Evolutionary conservation across 2,329 filamentous ascomycete genomes (phyloP).

Genomic region (Hymenoscyphus fraxineus): DNA sequence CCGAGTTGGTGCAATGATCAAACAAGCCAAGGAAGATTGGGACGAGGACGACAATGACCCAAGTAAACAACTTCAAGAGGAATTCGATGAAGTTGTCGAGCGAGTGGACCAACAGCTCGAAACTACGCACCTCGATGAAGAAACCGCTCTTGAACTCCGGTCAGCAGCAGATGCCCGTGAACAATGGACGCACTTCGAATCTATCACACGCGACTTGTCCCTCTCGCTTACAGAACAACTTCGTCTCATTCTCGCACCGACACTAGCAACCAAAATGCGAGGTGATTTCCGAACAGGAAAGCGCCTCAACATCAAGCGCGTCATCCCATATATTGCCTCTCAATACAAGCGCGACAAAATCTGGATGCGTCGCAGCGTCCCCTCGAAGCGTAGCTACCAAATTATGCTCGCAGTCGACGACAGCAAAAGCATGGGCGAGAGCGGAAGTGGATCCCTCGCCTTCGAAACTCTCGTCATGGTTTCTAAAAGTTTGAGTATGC

Average conservation of each 20-base stretch:
- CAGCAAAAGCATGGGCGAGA: conserved; percentile 87
- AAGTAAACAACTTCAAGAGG: conserved; percentile 38
- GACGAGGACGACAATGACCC: conserved; percentile 49
- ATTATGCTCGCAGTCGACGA: conserved; percentile 97
- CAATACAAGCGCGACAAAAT: conserved; percentile 99
- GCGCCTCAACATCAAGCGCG: conserved; percentile 97
- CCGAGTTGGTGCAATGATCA: conserved; percentile 56
- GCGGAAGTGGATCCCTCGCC: conserved; percentile 70
- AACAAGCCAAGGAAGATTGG: conserved; percentile 41
- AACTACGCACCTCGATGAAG: conserved; percentile 61
- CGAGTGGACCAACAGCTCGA: conserved; percentile 57
- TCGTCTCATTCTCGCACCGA: conserved; percentile 90
- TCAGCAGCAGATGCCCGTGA: conserved; percentile 59
- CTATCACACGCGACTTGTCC: conserved; percentile 78
- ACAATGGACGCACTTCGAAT: conserved; percentile 83
- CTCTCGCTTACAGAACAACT: conserved; percentile 90
- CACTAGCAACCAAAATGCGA: conserved; percentile 90
- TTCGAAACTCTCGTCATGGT: conserved; percentile 94
- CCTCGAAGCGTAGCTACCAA: conserved; percentile 92
- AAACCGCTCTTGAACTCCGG: conserved; percentile 18
- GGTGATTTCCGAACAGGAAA: conserved; percentile 97
- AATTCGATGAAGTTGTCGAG: conserved; percentile 38
- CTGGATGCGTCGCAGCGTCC: conserved; percentile 93
- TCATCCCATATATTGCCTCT: conserved; percentile 98
- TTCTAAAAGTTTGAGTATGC: conserved; percentile 79